A percentile compares a stretch with the other conserved stretches of the same genome.
Evolutionary conservation across 768 basidiomycete genomes (phyloP).

Genomic region (Tephrocybe rancida): DNA sequence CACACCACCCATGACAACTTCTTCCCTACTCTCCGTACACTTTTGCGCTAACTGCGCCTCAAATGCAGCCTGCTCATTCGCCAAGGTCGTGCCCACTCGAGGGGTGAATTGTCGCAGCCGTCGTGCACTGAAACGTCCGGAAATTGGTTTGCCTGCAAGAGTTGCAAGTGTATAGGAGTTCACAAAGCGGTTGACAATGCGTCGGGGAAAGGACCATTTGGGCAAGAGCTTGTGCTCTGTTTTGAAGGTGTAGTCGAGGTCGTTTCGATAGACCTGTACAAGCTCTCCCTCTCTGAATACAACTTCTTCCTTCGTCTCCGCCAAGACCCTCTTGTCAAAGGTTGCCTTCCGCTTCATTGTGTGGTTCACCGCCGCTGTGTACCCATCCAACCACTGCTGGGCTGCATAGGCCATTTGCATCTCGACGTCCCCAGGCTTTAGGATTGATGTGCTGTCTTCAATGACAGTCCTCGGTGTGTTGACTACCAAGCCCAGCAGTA

Average conservation of each 20-base stretch:
- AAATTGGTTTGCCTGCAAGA: no score
- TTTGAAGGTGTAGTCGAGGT: conserved; percentile 26
- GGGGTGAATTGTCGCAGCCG: no score
- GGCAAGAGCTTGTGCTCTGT: conserved; percentile 28
- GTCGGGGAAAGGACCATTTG: conserved; percentile 30
- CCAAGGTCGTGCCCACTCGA: no score
- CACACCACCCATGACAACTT: no score
- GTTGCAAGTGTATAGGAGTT: no score
- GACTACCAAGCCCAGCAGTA: conserved; percentile 30
- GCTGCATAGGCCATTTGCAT: conserved; percentile 25
- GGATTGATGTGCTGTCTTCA: neutral
- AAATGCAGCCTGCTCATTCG: no score
- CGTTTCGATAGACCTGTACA: conserved; percentile 25
- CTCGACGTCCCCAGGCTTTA: conserved; percentile 9
- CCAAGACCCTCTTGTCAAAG: conserved; percentile 29
- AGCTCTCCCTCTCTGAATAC: conserved; percentile 27
- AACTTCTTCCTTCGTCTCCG: conserved; percentile 16
- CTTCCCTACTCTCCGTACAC: no score
- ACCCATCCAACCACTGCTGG: conserved; percentile 31
- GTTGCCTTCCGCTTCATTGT: conserved; percentile 22
- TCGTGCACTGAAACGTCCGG: no score
- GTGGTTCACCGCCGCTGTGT: conserved; percentile 24
- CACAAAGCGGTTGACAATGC: no score
- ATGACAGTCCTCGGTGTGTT: conserved; percentile 24
- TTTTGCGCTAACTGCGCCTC: no score